Evolutionary conservation across 805 yeast genomes (phyloP), one percentile per base, ranked within the genome.

Genomic region (Kluyveromyces starmeri): DNA sequence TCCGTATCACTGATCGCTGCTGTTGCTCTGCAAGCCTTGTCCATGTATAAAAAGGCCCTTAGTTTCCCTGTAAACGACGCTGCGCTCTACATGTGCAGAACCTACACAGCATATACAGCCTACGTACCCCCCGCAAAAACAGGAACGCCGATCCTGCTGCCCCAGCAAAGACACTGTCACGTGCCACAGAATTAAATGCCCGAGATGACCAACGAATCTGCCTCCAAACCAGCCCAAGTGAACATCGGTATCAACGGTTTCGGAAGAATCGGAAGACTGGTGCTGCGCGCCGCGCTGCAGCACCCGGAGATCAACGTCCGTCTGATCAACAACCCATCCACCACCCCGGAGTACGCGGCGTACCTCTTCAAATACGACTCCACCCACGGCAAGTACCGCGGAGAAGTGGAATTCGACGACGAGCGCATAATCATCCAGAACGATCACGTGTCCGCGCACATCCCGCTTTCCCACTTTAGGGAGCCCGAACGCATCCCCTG

Each of bases 351-450:
- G 50, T 84, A 84, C 67, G 95, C 95, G 57, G 83, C 95, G 46
- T 84, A 84, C 75, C 77, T 84, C 85, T 83, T 84, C 83, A 85
- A 84, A 73, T 84, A 83, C 68, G 95, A 84, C 67, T 83, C 95
- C 42, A 84, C 94, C 48, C 95, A 84, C 71, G 94, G 95, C 57
- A 70, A 68, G 60, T 85, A 64, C 79, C 64, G 68, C 58, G 95
- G 95, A 57, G 75, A 68, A 42, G 94, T 84, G 39, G 58, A 57
- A 22, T 57, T 64, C 47, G 73, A 73, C 47, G 84, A 68, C 44
- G 70, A 68, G 53, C 53, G 63, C 57, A 64, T 84, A 43, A 62
- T 79, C 64, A 34, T 41, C 14, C 25, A 34, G 11, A 27, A 34
- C 20, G 37, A 31, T n/a, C 34, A 30, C 15, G 34, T 36, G 21